phyloP scores from a whole-genome alignment of 2,329 filamentous ascomycete genomes.

The Fusarium papillatum region DNA sequence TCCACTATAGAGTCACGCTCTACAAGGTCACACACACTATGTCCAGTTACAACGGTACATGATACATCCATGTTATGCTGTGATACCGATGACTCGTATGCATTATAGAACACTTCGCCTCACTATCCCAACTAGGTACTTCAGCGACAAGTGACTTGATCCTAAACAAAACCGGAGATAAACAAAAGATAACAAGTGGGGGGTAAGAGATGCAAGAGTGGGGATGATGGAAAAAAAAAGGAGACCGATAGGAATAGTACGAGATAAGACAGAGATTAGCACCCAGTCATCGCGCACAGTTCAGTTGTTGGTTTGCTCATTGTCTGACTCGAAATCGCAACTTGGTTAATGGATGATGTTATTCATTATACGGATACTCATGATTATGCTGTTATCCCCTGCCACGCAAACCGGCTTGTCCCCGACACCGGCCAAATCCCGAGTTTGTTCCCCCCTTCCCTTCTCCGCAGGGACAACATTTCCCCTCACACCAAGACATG shows the following conservation, averaged over 20 bases:
- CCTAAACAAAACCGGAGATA: background rate
- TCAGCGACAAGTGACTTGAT: background rate
- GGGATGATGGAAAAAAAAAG: background rate
- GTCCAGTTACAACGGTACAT: background rate
- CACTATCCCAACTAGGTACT: background rate
- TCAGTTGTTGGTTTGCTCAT: background rate
- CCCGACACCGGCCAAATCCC: background rate
- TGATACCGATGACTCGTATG: background rate
- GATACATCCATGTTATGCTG: background rate
- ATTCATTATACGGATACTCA: background rate
- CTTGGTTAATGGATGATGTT: background rate
- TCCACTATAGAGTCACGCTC: background rate
- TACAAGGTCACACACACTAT: background rate
- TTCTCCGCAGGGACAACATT: background rate
- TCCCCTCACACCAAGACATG: background rate
- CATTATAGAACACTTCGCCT: background rate
- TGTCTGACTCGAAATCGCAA: background rate
- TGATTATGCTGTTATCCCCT: constrained; percentile 2
- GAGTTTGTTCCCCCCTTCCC: background rate
- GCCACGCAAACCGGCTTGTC: background rate
- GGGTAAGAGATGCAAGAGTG: background rate
- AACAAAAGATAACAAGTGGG: background rate
- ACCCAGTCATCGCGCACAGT: background rate
- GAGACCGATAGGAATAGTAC: background rate
- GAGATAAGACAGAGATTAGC: background rate